Evolutionary conservation across 2,329 filamentous ascomycete species (phyloP).

Genomic region (Ceratocystis colombiana): DNA sequence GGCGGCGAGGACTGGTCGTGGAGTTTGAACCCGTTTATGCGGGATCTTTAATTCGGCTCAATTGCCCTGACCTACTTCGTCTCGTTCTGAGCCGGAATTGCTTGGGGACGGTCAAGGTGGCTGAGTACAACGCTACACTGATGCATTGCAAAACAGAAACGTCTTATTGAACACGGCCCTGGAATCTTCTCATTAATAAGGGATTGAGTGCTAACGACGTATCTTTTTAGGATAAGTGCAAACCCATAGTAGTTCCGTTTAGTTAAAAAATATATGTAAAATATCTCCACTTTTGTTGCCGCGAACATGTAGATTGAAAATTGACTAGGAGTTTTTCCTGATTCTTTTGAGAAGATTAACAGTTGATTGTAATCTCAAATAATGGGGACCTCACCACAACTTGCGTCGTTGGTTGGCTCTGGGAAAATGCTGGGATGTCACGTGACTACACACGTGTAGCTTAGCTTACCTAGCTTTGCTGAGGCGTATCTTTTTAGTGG

Average conservation of each 20-base stretch:
- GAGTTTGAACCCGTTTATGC: constrained; percentile 44
- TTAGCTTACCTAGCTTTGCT: constrained; percentile 10
- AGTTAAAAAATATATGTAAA: too few species aligned
- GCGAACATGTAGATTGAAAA: not conserved
- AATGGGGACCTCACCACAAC: not conserved
- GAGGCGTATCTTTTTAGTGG: constrained; percentile 23
- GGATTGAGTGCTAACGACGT: too few species aligned
- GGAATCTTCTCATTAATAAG: too few species aligned
- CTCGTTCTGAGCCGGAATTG: constrained; percentile 36
- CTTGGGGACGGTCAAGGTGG: constrained; percentile 48
- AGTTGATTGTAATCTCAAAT: not conserved
- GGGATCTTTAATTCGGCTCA: constrained; percentile 49
- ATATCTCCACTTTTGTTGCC: not conserved
- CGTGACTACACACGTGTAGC: constrained; percentile 14
- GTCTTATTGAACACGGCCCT: too few species aligned
- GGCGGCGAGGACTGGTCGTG: constrained; percentile 62
- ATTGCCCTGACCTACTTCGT: constrained; percentile 36
- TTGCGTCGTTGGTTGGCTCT: not conserved
- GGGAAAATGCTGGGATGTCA: not conserved
- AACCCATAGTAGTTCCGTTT: too few species aligned
- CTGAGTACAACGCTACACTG: constrained; percentile 64
- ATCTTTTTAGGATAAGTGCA: too few species aligned
- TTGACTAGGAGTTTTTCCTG: not conserved
- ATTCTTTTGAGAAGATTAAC: not conserved
- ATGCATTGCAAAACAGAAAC: constrained; percentile 29